A percentile compares a stretch with the other conserved stretches of the same genome.
phyloP scores from a whole-genome alignment of 2,329 filamentous ascomycete genomes.

The Microdochium trichocladiopsis region DNA sequence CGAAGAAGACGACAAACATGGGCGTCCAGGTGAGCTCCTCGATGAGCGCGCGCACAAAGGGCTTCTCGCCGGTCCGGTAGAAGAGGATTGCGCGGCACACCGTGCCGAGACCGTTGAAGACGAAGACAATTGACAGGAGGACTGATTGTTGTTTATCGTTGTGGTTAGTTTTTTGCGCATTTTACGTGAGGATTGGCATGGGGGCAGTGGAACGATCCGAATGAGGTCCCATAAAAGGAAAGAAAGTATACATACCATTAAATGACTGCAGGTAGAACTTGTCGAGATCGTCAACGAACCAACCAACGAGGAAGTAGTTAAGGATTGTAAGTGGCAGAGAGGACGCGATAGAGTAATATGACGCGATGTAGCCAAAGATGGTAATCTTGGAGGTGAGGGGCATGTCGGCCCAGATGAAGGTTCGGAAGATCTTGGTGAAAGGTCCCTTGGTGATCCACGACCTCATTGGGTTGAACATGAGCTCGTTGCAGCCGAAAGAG shows the following conservation, averaged over 20 bases:
- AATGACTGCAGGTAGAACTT: slow-evolving; percentile 1
- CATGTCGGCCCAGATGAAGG: slow-evolving; percentile 2
- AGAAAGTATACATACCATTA: background rate
- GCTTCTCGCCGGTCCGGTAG: slow-evolving; percentile 50
- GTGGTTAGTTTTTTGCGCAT: no score
- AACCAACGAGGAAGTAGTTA: slow-evolving; percentile 16
- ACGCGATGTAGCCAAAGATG: slow-evolving; percentile 15
- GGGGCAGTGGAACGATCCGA: background rate
- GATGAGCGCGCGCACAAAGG: slow-evolving; percentile 35
- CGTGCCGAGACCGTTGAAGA: slow-evolving; percentile 58
- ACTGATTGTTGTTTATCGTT: no score
- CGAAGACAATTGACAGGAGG: slow-evolving; percentile 54
- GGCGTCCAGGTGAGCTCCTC: slow-evolving; percentile 58
- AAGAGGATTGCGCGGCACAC: slow-evolving; percentile 54
- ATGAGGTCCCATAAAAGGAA: background rate
- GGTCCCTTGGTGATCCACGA: slow-evolving; percentile 4
- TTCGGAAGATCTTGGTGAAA: slow-evolving; percentile 2
- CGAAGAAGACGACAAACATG: slow-evolving; percentile 39
- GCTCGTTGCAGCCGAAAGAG: slow-evolving; percentile 3
- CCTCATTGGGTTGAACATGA: slow-evolving; percentile 4
- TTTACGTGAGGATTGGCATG: background rate
- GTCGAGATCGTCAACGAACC: slow-evolving; percentile 5
- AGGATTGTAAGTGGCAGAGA: slow-evolving; percentile 13
- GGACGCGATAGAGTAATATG: slow-evolving; percentile 19
- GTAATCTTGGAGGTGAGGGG: slow-evolving; percentile 1